phyloP scores from a whole-genome alignment of 768 basidiomycete species.

The Sporobolomyces pararoseus region DNA sequence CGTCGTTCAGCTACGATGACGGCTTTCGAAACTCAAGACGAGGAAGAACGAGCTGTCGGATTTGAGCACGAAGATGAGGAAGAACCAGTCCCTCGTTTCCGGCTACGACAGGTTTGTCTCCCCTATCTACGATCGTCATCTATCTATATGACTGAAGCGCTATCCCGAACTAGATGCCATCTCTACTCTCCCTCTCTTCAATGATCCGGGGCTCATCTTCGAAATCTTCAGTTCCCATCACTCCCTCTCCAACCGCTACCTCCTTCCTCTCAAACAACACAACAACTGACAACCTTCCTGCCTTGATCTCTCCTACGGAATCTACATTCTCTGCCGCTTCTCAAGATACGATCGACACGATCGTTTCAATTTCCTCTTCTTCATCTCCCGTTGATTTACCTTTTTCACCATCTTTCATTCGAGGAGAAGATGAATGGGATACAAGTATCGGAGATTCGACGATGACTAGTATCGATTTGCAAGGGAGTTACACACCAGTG shows the following conservation, averaged over 20 bases:
- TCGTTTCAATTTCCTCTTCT: background rate
- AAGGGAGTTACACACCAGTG: conserved; percentile 8
- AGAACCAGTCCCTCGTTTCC: background rate
- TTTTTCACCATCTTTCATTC: conserved; percentile 10
- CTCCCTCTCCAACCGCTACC: conserved; percentile 8
- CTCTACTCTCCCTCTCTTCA: conserved; percentile 11
- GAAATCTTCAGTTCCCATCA: background rate
- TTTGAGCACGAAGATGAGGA: background rate
- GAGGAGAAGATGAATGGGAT: conserved; percentile 12
- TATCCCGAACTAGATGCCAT: conserved; percentile 7
- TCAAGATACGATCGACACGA: background rate
- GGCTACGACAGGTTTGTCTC: conserved; percentile 4
- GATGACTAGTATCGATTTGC: conserved; percentile 1
- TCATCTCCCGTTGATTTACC: conserved; percentile 7
- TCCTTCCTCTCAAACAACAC: conserved; percentile 16
- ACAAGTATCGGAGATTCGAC: background rate
- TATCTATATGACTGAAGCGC: background rate
- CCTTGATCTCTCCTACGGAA: conserved; percentile 11
- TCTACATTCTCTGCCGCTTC: background rate
- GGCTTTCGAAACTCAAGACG: background rate
- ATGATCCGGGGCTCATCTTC: conserved; percentile 11
- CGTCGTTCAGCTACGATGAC: background rate
- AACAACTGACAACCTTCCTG: conserved; percentile 6
- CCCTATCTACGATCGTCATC: background rate
- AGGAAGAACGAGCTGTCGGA: conserved; percentile 5